Percentiles rank a stretch among this genome's conserved stretches.
Evolutionary conservation across 1,284 basidiomycete genomes (phyloP).

Genomic region (Apiotrichum sp.): DNA sequence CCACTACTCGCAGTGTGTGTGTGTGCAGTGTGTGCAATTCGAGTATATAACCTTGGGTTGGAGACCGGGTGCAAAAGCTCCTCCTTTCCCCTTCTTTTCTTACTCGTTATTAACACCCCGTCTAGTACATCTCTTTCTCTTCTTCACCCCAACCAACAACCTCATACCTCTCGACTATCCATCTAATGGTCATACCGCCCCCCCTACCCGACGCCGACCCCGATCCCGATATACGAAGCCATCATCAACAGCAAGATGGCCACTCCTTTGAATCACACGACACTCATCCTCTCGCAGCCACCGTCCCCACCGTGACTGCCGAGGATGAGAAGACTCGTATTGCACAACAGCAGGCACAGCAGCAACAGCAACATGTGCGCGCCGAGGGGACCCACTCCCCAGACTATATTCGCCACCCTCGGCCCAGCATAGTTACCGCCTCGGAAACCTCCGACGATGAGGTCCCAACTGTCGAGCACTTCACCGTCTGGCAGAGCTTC

Average conservation of each 20-base stretch:
- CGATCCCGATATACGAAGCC: conserved; percentile 23
- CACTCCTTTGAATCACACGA: neutral
- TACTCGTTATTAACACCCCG: too few relatives aligned
- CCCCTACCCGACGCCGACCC: conserved; percentile 15
- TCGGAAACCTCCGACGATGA: neutral
- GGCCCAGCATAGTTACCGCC: conserved; percentile 4
- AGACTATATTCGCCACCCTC: neutral
- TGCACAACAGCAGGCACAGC: neutral
- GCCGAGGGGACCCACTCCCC: neutral
- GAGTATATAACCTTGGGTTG: too few relatives aligned
- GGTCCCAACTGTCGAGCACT: neutral
- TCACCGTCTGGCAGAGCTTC: conserved; percentile 11
- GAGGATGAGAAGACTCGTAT: neutral
- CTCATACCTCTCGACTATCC: neutral
- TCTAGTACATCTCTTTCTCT: neutral
- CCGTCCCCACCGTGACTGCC: neutral
- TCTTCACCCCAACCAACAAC: neutral
- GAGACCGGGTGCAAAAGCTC: too few relatives aligned
- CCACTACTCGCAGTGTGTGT: too few relatives aligned
- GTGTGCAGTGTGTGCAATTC: too few relatives aligned
- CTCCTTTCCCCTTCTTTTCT: too few relatives aligned
- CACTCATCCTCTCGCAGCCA: neutral
- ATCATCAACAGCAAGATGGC: neutral
- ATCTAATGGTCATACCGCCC: conserved; percentile 13
- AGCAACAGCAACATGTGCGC: neutral